A percentile compares a stretch with the other conserved stretches of the same genome.
These are phyloP conservation scores for Trypanosoma boissoni DNA, from an alignment of 208 protist genomes.

Conservation along the genomic window DNA sequence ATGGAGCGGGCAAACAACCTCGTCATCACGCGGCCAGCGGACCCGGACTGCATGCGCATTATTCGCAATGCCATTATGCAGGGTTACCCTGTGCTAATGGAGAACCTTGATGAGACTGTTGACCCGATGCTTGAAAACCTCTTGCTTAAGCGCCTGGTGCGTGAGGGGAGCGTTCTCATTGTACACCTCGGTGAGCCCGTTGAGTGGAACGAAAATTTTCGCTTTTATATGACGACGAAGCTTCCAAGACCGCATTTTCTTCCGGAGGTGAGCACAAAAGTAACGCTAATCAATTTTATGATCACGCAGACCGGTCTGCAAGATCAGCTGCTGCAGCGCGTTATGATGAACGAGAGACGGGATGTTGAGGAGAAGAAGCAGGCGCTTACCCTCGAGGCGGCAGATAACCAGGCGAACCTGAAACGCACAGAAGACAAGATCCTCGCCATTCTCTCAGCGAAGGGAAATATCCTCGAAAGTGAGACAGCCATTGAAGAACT, in stretches of 20 bases:
- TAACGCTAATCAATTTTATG: constrained; percentile 97
- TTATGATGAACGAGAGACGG: constrained; percentile 93
- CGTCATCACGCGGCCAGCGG: constrained; percentile 77
- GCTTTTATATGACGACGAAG: constrained; percentile 98
- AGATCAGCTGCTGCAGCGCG: constrained; percentile 95
- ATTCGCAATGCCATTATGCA: constrained; percentile 93
- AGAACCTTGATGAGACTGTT: constrained; percentile 95
- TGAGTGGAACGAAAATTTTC: constrained; percentile 95
- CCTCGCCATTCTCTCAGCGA: constrained; percentile 87
- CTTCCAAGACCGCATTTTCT: constrained; percentile 97
- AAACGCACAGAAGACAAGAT: constrained; percentile 91
- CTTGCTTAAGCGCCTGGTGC: constrained; percentile 92
- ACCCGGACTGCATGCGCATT: constrained; percentile 77
- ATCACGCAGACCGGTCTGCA: constrained; percentile 95
- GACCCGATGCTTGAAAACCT: constrained; percentile 98
- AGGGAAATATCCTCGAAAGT: constrained; percentile 94
- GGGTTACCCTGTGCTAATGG: constrained; percentile 93
- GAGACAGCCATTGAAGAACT: constrained; percentile 94
- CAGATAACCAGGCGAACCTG: constrained; percentile 85
- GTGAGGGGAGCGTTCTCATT: constrained; percentile 80
- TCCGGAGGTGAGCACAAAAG: constrained; percentile 96
- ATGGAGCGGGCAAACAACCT: constrained; percentile 86
- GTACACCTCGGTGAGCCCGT: constrained; percentile 97
- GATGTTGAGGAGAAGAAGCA: constrained; percentile 97
- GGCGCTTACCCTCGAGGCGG: constrained; percentile 90